phyloP scores from a whole-genome alignment of 331 rosid species.

The Quercus lobata region DNA sequence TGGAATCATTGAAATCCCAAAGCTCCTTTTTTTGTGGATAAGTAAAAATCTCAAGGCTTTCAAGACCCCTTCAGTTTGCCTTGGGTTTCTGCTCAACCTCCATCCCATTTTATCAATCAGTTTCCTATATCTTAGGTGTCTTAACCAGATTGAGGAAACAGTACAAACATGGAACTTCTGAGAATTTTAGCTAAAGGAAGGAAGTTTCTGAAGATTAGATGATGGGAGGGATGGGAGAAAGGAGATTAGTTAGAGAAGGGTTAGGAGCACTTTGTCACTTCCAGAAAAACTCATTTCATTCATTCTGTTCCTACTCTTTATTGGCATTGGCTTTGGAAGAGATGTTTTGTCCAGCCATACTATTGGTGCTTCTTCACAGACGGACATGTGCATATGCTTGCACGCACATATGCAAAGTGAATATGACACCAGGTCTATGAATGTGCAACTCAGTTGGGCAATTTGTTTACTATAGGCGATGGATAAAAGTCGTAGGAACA shows the following conservation, averaged over 20 bases:
- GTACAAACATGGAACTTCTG: neutral
- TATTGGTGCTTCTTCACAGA: neutral
- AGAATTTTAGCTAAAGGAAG: neutral
- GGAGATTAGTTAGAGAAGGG: neutral
- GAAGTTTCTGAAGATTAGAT: neutral
- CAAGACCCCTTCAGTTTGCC: slow-evolving; percentile 1
- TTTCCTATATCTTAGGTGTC: neutral
- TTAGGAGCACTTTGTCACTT: neutral
- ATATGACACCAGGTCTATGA: neutral
- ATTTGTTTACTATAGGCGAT: neutral
- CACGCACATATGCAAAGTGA: neutral
- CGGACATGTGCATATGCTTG: neutral
- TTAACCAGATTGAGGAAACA: neutral
- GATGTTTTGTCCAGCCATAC: neutral
- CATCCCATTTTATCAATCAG: neutral
- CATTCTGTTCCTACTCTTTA: neutral
- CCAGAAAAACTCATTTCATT: neutral
- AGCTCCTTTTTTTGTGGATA: neutral
- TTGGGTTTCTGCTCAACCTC: neutral
- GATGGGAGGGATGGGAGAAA: neutral
- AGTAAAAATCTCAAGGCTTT: neutral
- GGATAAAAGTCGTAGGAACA: neutral
- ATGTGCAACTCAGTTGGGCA: neutral
- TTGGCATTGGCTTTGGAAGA: neutral
- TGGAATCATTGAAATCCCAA: neutral